Evolutionary conservation across 192 early-diverging fungal genomes (phyloP).

Genomic region (Backusella morwellensis): DNA sequence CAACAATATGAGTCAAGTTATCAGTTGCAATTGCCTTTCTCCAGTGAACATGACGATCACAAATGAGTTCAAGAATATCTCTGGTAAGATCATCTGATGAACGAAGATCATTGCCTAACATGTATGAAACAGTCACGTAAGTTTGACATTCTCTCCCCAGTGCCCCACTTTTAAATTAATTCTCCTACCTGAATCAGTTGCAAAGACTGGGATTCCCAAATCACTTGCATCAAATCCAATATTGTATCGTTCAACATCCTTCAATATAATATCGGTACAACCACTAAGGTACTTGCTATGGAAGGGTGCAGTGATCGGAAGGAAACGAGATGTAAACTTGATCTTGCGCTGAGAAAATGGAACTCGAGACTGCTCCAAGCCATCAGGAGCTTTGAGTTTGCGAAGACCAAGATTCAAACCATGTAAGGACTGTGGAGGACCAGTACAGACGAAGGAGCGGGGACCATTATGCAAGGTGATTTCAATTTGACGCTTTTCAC

Average conservation of each 20-base stretch:
- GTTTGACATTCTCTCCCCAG: conserved; percentile 9
- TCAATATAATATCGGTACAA: conserved; percentile 59
- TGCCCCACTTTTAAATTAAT: conserved; percentile 8
- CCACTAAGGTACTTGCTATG: conserved; percentile 79
- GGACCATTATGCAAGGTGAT: conserved; percentile 91
- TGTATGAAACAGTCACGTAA: not conserved
- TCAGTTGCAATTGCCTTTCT: conserved; percentile 58
- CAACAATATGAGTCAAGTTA: conserved; percentile 82
- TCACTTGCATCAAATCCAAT: conserved; percentile 62
- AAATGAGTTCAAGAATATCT: conserved; percentile 72
- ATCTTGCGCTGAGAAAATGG: conserved; percentile 88
- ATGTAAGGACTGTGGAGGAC: conserved; percentile 87
- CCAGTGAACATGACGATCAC: conserved; percentile 72
- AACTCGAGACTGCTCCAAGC: conserved; percentile 85
- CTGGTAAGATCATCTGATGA: conserved; percentile 51
- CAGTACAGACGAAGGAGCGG: conserved; percentile 85
- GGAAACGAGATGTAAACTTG: conserved; percentile 87
- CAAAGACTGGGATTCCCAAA: conserved; percentile 74
- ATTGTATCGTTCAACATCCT: conserved; percentile 66
- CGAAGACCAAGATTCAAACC: conserved; percentile 89
- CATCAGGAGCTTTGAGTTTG: conserved; percentile 84
- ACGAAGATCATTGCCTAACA: conserved; percentile 65
- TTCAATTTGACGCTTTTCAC: conserved; percentile 78
- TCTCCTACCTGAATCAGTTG: conserved; percentile 68
- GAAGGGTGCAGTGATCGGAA: conserved; percentile 92